These are phyloP conservation scores for Phytophthora sp. DNA, from an alignment of 352 stramenopile genomes.

Conservation along the genomic window DNA sequence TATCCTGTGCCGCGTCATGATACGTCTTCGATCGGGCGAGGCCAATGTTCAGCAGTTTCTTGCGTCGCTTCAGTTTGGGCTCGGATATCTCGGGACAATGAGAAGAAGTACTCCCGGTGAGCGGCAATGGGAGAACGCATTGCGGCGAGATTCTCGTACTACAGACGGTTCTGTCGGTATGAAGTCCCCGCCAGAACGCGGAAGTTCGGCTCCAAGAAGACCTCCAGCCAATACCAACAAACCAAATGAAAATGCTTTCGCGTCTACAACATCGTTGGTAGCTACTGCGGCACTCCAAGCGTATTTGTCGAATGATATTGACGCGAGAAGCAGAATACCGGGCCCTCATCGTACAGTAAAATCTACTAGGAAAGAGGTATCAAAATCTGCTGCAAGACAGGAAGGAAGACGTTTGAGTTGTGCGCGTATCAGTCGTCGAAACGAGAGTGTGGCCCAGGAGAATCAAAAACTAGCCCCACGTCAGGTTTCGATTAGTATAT, in stretches of 20 bases:
- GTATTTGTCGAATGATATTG: conserved; percentile 18
- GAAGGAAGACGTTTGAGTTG: neutral
- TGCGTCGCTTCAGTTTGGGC: conserved; percentile 23
- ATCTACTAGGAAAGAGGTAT: neutral
- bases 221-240: neutral
- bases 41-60: conserved; percentile 23
- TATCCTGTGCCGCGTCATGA: conserved; percentile 9
- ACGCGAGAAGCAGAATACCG: conserved; percentile 22
- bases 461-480: neutral
- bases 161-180: neutral
- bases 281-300: conserved; percentile 15
- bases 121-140: conserved; percentile 19
- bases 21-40: neutral
- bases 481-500: neutral
- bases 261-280: neutral
- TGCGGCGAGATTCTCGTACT: neutral
- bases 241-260: neutral
- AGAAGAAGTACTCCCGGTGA: conserved; percentile 9
- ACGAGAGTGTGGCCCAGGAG: neutral
- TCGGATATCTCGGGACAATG: conserved; percentile 8
- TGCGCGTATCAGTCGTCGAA: neutral
- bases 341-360: neutral
- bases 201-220: neutral
- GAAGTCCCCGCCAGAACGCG: neutral
- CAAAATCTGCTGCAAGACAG: neutral